phyloP scores from a whole-genome alignment of 768 basidiomycete species.

The Kwoniella heveanensis region DNA sequence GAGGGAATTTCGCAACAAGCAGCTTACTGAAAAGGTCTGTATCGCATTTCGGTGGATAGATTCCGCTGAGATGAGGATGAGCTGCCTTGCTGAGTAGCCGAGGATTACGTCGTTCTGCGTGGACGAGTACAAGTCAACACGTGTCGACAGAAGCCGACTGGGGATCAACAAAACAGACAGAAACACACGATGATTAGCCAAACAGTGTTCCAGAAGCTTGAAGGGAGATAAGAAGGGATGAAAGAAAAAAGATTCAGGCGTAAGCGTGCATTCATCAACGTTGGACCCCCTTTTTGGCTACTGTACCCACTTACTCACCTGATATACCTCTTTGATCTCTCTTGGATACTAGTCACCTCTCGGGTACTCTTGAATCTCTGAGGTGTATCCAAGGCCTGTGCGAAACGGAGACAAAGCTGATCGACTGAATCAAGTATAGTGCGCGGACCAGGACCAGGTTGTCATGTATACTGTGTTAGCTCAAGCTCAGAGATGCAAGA shows the following conservation, averaged over 20 bases:
- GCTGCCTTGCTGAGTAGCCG: constrained; percentile 70
- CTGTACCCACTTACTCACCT: too few species aligned
- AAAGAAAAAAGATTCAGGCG: neutral
- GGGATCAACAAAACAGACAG: neutral
- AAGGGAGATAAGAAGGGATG: neutral
- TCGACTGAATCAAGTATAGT: constrained; percentile 59
- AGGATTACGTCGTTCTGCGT: constrained; percentile 77
- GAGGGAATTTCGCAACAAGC: neutral
- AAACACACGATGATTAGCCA: constrained; percentile 70
- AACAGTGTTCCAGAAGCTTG: constrained; percentile 83
- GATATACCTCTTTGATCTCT: constrained; percentile 67
- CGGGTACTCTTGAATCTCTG: constrained; percentile 57
- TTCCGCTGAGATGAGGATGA: constrained; percentile 58
- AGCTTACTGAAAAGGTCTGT: constrained; percentile 58
- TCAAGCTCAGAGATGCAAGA: too few species aligned
- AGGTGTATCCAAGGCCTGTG: constrained; percentile 61
- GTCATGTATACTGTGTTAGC: too few species aligned
- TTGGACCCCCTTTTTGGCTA: too few species aligned
- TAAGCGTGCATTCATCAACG: too few species aligned
- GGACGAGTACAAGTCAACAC: neutral
- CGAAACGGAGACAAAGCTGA: constrained; percentile 65
- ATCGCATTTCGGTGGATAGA: constrained; percentile 59
- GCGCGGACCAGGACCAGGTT: too few species aligned
- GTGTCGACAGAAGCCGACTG: neutral
- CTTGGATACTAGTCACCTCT: constrained; percentile 46